These are phyloP conservation scores for Diospyros kaki DNA, from an alignment of 148 eudicot species.

Conservation along the genomic window DNA sequence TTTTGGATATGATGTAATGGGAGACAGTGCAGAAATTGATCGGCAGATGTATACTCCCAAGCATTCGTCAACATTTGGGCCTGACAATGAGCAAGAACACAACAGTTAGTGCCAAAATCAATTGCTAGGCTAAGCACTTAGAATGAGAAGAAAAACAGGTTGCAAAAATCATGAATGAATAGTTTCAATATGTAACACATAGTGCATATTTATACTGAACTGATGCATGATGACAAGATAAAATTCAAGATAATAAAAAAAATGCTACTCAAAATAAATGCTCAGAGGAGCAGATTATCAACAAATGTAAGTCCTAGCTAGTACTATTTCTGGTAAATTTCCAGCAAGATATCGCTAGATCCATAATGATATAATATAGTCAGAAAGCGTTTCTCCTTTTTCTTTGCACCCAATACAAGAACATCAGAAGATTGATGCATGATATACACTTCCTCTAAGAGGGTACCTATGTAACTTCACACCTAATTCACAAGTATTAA, in stretches of 20 bases:
- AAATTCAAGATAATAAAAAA: not conserved
- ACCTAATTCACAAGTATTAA: not conserved
- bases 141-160: not conserved
- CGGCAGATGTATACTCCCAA: slow-evolving; percentile 80
- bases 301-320: not conserved
- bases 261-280: not conserved
- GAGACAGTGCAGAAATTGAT: slow-evolving; percentile 85
- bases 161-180: not conserved
- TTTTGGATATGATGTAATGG: slow-evolving; percentile 98
- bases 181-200: not conserved
- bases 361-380: not conserved
- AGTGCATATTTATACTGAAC: not conserved
- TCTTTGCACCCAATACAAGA: not conserved
- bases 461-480: not conserved
- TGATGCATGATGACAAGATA: not conserved
- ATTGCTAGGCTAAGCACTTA: not conserved
- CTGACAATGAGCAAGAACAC: slow-evolving; percentile 41
- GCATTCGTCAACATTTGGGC: slow-evolving; percentile 78
- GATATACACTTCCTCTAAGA: not conserved
- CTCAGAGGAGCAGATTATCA: not conserved
- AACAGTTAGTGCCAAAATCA: not conserved
- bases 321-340: not conserved
- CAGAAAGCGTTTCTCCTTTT: not conserved
- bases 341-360: not conserved
- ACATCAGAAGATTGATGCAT: not conserved